Base-by-base conservation (phyloP, 805 yeast species). In the Metschnikowia amazonensis region DNA sequence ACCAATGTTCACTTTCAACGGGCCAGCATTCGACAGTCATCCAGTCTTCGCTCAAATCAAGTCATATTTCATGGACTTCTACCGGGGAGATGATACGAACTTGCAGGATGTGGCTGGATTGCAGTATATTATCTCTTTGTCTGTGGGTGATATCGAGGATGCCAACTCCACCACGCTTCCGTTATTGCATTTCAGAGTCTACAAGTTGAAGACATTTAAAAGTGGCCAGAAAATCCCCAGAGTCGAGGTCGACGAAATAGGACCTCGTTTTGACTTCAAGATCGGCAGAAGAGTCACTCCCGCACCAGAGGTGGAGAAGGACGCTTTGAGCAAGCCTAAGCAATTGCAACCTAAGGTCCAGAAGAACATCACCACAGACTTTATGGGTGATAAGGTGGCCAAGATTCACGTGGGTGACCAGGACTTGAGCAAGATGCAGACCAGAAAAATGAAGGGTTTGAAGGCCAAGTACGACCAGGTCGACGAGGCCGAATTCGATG, bases 361-460 rank as follows among this genome's bases (percentile, higher is more conserved):
- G 78, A 94, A 94, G 88, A 94, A 94, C 63, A 82, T 94, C 44
- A 84, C 84, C 51, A 79, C 83, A 37, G 98, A 94, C 65, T 60
- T 75, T 45, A 79, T 94, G 86, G 99, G 99, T 71, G 99, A 94
- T 67, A 89, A 92, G 80, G 77, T 94, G 50, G 99, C 97, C 59
- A 86, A 92, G 70, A 82, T 94, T 60, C 99, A 94, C 65, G 86
- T 94, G 68, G 97, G 97, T 69, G 83, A 83, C 66, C 99, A 94
- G 75, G 98, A 94, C 65, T 75, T 94, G 65, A 76, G 79, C 62
- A 84, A 84, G 66, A 67, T 94, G 64, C 99, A 94, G 72, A 92
- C 99, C 5, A 82, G 99, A 71, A 94, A 94, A 81, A 89, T 94
- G 97, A 94, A 94, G 77, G 99, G 99, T 65, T 76, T 94, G 62